Base-by-base conservation (phyloP, 2,329 filamentous ascomycete species). In the Daldinia sp. region DNA sequence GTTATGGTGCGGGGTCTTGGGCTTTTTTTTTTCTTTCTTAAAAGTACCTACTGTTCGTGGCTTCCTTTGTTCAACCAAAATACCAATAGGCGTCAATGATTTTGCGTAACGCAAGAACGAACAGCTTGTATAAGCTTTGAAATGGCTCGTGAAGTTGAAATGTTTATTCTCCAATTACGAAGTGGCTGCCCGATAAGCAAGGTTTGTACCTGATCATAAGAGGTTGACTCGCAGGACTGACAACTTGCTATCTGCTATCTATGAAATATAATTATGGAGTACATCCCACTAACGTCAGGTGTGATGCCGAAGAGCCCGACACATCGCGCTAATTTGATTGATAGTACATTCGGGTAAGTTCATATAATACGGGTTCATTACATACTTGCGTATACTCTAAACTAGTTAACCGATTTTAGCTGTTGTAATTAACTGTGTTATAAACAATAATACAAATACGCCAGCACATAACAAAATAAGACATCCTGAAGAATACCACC, bases 1-100 rank as follows among this genome's bases (percentile, higher is more conserved):
- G n/a, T 29, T 15, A 37, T 34, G 43, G 49, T 64, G 64, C 59
- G 65, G 65, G 62, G 65, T 68, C 50, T 50, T n/a, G n/a, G n/a
- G n/a, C 48, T 50, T 32, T 48, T 52, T 55, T n/a, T n/a, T n/a
- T n/a, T n/a, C n/a, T n/a, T n/a, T n/a, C n/a, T n/a, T n/a, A n/a
- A n/a, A 25, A n/a, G 19, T 58, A 58, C 47, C 52, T 66, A 47
- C 27, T 61, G 47, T 56, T 41, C 43, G 59, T 50, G 17, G 29
- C 51, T 57, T 63, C 52, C 63, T 63, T 63, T 63, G 47, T 60
- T 50, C n/a, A 32, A 34, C 34, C 50, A 30, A n/a, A 48, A 49
- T 48, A 27, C 53, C 23, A 51, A 52, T 15, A n/a, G 19, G 23
- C 35, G 30, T 56, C 47, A 52, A 49, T 34, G 53, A 59, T 57